These are phyloP conservation scores for Melocanna baccifera DNA, from an alignment of 176 grass and related monocot genomes.

Conservation along the genomic window DNA sequence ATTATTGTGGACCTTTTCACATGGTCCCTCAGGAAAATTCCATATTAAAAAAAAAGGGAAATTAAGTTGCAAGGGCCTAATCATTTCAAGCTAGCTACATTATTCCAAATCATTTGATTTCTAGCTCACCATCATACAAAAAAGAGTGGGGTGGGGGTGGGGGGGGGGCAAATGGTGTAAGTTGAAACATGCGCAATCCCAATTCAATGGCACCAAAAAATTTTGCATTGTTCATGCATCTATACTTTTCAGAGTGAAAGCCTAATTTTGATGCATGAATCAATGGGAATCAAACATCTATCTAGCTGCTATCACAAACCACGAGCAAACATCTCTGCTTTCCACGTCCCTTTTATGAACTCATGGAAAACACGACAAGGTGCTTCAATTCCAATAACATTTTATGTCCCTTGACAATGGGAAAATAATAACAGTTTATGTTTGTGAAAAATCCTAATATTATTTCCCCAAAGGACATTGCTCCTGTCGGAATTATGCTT, in stretches of 20 bases:
- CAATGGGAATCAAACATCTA: background rate
- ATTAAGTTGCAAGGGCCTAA: no score
- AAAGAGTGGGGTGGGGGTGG: no score
- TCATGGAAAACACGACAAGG: constrained; percentile 16
- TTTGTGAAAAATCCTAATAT: background rate
- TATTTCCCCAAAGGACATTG: background rate
- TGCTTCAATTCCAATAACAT: background rate
- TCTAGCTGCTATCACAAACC: background rate
- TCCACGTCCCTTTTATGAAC: background rate
- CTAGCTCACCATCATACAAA: no score
- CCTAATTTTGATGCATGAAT: background rate
- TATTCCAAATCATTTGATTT: no score
- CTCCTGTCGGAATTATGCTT: constrained; percentile 10
- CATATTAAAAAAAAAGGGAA: no score
- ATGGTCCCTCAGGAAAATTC: no score
- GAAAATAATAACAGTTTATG: background rate
- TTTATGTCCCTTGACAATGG: background rate
- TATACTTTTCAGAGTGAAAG: background rate
- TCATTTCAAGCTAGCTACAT: no score
- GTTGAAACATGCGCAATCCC: background rate
- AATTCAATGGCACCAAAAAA: background rate
- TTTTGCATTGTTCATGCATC: background rate
- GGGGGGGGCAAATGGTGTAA: background rate
- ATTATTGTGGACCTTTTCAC: no score
- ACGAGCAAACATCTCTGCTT: background rate